Evolutionary conservation across 306 rosid species (phyloP), one percentile per base, ranked within the genome.

Genomic region (Quercus glauca): DNA sequence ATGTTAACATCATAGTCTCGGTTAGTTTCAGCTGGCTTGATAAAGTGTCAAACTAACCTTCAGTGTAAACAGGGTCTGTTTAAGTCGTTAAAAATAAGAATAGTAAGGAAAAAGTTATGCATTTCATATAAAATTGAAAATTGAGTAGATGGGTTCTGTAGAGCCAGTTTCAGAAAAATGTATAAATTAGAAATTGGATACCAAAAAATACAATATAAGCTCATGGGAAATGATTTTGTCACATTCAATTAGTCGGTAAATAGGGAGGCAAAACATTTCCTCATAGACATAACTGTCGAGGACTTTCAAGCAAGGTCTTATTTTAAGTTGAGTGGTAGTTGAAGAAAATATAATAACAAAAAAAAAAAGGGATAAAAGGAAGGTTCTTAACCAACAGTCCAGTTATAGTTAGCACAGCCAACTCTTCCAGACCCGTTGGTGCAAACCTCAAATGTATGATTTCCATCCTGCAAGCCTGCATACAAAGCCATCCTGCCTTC

Each of bases 301-400:
- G 26, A 67, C 72, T 8, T 35, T 8, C 45, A 33, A 33, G 25
- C 51, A 18, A 18, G 3, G 14, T 20, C 25, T 33, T 6, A 9
- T 35, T 49, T 33, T 3, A 67, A 67, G 19, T 67, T 18, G 71
- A 67, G 23, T n/a, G 52, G 20, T 23, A 33, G 21, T 51, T 19
- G 72, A 68, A 68, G 26, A 60, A 7, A 51, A 52, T 28, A 43
- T 72, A 51, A 79, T 3, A 69, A 77, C 19, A 59, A 41, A 37
- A 6, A 37, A 29, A 7, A 37, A 37, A 37, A 37, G 0, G 26
- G 78, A 71, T 61, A 41, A 74, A 72, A 88, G 80, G 81, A 68
- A 73, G 84, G 61, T 65, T 80, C 79, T 82, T 83, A 73, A 94
- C 97, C 98, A 76, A 94, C 80, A 78, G 90, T 92, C 98, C 98